Conservation (phyloP, 148 eudicot species). For the Vaccinium myrtillus region DNA sequence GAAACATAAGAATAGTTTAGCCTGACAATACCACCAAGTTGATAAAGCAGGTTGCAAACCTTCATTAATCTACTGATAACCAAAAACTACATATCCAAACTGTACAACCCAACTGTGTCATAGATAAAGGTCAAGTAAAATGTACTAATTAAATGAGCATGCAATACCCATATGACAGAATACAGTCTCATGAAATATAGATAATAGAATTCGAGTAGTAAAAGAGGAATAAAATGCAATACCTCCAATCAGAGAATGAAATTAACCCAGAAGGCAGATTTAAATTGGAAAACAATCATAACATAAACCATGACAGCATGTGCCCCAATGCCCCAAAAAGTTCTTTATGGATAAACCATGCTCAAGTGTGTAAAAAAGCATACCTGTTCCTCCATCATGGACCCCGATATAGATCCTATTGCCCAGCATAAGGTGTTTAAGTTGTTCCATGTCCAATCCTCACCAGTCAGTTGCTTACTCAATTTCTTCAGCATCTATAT, state of each 20-base stretch:
- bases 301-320: neutral
- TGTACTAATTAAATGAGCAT: neutral
- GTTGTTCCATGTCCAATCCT: constrained; percentile 99
- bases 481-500: constrained; percentile 84
- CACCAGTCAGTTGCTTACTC: constrained; percentile 83
- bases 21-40: neutral
- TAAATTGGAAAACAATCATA: neutral
- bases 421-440: constrained; percentile 99
- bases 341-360: neutral
- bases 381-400: constrained; percentile 99
- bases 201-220: neutral
- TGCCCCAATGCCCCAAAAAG: neutral
- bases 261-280: neutral
- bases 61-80: neutral
- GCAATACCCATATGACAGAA: neutral
- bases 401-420: constrained; percentile 97
- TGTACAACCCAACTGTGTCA: neutral
- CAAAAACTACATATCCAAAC: neutral
- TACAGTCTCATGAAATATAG: neutral
- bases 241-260: neutral
- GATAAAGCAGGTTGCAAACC: neutral
- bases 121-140: constrained; percentile 3
- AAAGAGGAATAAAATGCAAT: neutral
- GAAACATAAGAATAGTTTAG: neutral
- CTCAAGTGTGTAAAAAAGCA: neutral